Evolutionary conservation across 2,329 filamentous ascomycete genomes (phyloP).

Genomic region (Fusarium praegraminearum): DNA sequence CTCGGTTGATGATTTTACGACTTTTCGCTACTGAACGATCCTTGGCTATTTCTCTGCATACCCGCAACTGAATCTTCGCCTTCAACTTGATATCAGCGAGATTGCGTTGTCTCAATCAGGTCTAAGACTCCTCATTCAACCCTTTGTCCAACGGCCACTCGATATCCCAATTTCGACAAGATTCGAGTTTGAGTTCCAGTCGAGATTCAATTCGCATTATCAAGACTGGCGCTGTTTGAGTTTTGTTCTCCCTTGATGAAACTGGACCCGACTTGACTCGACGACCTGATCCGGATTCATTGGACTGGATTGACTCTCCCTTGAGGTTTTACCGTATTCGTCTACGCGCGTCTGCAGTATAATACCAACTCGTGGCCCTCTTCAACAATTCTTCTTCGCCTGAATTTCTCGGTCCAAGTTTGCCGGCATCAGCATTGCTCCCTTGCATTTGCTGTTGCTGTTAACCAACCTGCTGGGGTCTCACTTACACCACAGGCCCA

Average conservation of each 20-base stretch:
- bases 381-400: constrained; percentile 8
- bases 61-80: constrained; percentile 18
- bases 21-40: constrained; percentile 30
- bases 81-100: constrained; percentile 28
- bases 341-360: constrained; percentile 19
- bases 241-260: constrained; percentile 32
- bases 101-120: constrained; percentile 40
- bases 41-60: constrained; percentile 35
- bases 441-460: constrained; percentile 37
- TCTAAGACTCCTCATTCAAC: constrained; percentile 32
- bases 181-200: constrained; percentile 30
- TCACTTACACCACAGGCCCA: constrained; percentile 27
- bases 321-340: constrained; percentile 18
- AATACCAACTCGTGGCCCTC: constrained; percentile 18
- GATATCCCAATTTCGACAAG: constrained; percentile 22
- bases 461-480: constrained; percentile 27
- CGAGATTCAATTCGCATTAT: constrained; percentile 13
- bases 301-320: constrained; percentile 25
- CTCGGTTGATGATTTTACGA: constrained; percentile 33
- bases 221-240: constrained; percentile 6
- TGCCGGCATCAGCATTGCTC: constrained; percentile 33
- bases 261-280: background rate
- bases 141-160: constrained; percentile 22
- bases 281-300: background rate
- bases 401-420: constrained; percentile 26